phyloP scores from a whole-genome alignment of 106 monocot genomes.

The Dioscorea dumetorum region DNA sequence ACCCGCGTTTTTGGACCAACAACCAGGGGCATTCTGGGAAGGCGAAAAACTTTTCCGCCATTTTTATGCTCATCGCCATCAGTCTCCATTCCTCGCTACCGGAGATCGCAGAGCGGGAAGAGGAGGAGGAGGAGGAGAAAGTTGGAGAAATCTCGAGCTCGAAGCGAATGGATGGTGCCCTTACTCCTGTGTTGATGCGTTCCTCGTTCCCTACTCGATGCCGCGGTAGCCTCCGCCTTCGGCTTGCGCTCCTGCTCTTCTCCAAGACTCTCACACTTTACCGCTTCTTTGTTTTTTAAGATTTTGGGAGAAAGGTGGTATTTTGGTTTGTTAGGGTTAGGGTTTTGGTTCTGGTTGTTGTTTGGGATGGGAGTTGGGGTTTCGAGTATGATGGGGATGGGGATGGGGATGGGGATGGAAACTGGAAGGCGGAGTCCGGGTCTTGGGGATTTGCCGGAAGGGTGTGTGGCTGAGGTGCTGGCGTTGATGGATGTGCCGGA shows the following conservation, averaged over 20 bases:
- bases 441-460: conserved; percentile 69
- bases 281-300: background rate
- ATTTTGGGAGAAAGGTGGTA: too few species aligned
- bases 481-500: conserved; percentile 52
- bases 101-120: background rate
- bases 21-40: background rate
- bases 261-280: conserved; percentile 18
- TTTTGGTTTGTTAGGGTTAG: background rate
- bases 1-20: background rate
- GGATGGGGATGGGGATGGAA: conserved; percentile 4
- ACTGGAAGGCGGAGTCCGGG: conserved; percentile 11
- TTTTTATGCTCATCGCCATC: background rate
- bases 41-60: background rate
- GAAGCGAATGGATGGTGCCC: background rate
- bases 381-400: conserved; percentile 24
- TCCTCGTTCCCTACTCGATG: background rate
- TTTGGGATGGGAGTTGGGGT: conserved; percentile 41
- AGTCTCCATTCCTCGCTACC: background rate
- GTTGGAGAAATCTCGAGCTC: background rate
- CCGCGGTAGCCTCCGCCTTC: background rate
- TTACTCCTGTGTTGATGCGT: background rate
- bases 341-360: too few species aligned
- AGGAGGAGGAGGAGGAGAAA: background rate
- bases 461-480: conserved; percentile 71
- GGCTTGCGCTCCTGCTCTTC: conserved; percentile 17